Base-by-base conservation (phyloP, 116 monocot genomes). In the Zostera marina region DNA sequence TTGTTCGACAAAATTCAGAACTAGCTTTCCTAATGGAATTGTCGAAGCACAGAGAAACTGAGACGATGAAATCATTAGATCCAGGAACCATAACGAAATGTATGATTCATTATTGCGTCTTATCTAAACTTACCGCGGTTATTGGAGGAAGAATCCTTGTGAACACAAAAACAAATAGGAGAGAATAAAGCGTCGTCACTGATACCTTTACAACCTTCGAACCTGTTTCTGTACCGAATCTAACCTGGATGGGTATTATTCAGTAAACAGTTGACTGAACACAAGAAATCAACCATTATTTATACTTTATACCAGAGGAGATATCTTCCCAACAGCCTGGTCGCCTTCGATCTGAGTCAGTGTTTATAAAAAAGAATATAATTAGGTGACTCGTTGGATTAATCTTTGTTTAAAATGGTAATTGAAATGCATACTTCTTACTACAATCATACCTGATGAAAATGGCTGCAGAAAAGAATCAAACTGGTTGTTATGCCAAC, bases 401-500 rank as follows among this genome's bases (percentile, higher is more conserved):
- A 10, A 19, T 25, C 13, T 2, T 13, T 54, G 26, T 22, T 24
- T 21, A 22, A 24, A 54, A 22, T 11, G 17, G 19, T 49, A 32
- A 32, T 32, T 32, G n/a, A n/a, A 32, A 3, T 32, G 32, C 32
- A 32, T 32, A 32, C 32, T 32, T 5, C 32, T 26, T 26, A 1
- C 32, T 32, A 2, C 5, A 2, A 3, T 32, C 32, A 2, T 14
- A 98, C 96, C 90, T 98, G 96, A 58, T 98, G 96, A 71, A 98
- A 98, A 76, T 98, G 96, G 49, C 96, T 98, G 73, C 96, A 98
- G 74, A 98, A 98, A 57, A 98, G 86, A 67, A 98, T 98, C 44
- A 85, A 54, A 8, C 86, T 82, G 22, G 96, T 98, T 43, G 96
- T 98, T 23, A 98, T 54, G 14, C 96, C 96, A 65, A 98, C 90